Conservation (phyloP, 2,329 filamentous ascomycete genomes). For the Aspergillus bombycis region DNA sequence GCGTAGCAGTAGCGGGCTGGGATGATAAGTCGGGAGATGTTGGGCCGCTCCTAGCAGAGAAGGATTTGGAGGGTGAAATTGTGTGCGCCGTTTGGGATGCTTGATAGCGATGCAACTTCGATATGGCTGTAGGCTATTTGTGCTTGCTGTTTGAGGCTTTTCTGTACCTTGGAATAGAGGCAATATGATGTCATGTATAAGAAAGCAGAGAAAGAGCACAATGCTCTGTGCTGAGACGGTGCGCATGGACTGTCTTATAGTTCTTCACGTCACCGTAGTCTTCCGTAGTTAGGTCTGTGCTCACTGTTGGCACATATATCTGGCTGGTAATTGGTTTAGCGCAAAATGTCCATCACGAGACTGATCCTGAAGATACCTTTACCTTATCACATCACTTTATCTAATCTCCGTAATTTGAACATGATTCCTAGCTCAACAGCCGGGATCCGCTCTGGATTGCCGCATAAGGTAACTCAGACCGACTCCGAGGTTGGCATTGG, state of each 20-base stretch:
- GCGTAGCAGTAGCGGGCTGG: slow-evolving; percentile 62
- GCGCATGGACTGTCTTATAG: background rate
- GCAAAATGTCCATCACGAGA: background rate
- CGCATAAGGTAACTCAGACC: background rate
- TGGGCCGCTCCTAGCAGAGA: slow-evolving; percentile 33
- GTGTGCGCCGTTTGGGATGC: slow-evolving; percentile 17
- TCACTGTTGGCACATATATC: background rate
- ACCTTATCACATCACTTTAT: background rate
- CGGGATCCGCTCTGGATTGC: background rate
- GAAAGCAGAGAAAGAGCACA: background rate
- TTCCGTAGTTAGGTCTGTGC: background rate
- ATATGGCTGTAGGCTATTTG: background rate
- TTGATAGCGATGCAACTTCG: background rate
- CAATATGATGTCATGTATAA: background rate
- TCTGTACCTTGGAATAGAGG: background rate
- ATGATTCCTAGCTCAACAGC: background rate
- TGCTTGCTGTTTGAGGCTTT: background rate
- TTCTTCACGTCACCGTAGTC: background rate
- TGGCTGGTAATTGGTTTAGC: background rate
- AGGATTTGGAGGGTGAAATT: slow-evolving; percentile 16
- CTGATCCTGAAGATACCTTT: background rate
- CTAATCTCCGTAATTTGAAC: background rate
- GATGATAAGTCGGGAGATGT: slow-evolving; percentile 61
- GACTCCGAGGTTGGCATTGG: background rate
- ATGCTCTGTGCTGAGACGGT: background rate